Evolutionary conservation across 768 basidiomycete species (phyloP).

Genomic region (Boletus sp.): DNA sequence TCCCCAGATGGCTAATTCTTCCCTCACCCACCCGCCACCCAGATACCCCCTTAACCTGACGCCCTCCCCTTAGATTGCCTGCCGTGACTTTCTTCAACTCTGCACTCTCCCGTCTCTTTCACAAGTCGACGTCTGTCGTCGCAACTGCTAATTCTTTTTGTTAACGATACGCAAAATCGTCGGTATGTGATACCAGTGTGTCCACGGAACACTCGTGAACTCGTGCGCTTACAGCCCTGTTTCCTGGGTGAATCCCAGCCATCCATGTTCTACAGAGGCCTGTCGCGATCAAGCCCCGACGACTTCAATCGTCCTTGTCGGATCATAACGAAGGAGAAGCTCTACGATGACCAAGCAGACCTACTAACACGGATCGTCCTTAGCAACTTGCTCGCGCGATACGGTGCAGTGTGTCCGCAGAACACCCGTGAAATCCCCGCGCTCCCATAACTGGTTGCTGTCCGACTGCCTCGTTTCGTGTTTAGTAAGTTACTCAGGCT

Average conservation of each 20-base stretch:
- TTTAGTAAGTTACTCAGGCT: not conserved
- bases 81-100: not conserved
- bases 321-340: not conserved
- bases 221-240: not conserved
- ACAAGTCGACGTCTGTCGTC: not conserved
- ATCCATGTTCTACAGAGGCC: not conserved
- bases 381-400: no score
- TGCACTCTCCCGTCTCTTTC: not conserved
- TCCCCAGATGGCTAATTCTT: rapidly evolving
- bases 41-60: not conserved
- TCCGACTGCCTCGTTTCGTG: not conserved
- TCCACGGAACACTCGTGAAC: not conserved
- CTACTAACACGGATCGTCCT: no score
- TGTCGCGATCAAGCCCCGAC: not conserved
- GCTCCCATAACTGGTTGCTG: not conserved
- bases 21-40: not conserved
- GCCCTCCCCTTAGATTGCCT: not conserved
- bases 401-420: not conserved
- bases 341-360: not conserved
- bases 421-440: not conserved
- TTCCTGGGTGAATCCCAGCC: not conserved
- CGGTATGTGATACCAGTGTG: not conserved
- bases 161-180: no score
- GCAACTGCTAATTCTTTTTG: not conserved
- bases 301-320: not conserved